phyloP scores from a whole-genome alignment of 345 rosid genomes.

The Trapa incisa region DNA sequence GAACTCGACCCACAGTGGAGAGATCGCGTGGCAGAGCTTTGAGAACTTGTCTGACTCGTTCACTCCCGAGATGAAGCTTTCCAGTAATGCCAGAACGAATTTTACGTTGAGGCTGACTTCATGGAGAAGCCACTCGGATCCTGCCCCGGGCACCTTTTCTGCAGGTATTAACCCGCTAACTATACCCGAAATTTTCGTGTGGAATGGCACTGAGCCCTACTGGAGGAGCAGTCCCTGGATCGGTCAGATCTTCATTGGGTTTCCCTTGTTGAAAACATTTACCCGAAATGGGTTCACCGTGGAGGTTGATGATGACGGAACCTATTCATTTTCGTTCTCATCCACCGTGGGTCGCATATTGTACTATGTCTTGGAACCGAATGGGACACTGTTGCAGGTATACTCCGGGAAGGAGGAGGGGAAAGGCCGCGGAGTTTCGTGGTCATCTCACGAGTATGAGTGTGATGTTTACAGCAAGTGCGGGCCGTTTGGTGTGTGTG shows the following conservation, averaged over 20 bases:
- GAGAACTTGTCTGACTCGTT: constrained; percentile 24
- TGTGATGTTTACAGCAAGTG: constrained; percentile 20
- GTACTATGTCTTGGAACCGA: constrained; percentile 1
- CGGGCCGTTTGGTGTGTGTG: constrained; percentile 20
- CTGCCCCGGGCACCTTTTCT: constrained; percentile 17
- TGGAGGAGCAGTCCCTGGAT: constrained; percentile 64
- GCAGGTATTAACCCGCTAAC: constrained; percentile 11
- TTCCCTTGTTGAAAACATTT: constrained; percentile 1
- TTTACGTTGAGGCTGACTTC: constrained; percentile 11
- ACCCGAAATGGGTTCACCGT: constrained; percentile 16
- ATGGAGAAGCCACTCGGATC: constrained; percentile 24
- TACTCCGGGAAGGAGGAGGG: neutral
- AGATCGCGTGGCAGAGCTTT: constrained; percentile 50
- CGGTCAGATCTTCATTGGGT: constrained; percentile 21
- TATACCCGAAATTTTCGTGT: constrained; percentile 19
- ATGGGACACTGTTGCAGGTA: constrained; percentile 2
- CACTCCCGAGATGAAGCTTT: constrained; percentile 27
- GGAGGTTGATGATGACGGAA: constrained; percentile 9
- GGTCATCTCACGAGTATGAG: neutral
- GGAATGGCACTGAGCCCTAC: constrained; percentile 26
- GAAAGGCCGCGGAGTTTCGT: neutral
- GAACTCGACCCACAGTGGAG: neutral
- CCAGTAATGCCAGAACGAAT: constrained; percentile 8
- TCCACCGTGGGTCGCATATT: neutral
- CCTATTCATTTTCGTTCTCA: constrained; percentile 8